Evolutionary conservation across 306 rosid species (phyloP).

Genomic region (Cucumis hystrix): DNA sequence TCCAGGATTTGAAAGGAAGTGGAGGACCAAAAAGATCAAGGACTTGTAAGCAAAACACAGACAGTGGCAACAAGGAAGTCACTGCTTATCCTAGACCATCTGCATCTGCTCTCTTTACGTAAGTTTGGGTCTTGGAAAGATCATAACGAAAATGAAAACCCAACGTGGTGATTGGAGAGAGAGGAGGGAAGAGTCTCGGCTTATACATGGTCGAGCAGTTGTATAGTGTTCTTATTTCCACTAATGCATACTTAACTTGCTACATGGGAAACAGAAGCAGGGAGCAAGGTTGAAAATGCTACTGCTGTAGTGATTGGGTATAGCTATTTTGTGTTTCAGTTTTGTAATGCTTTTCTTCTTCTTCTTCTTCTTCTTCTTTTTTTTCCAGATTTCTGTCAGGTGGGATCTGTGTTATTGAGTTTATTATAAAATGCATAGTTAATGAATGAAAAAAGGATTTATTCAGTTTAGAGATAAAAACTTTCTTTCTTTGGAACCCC

Average conservation of each 20-base stretch:
- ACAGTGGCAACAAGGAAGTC: neutral
- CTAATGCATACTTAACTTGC: neutral
- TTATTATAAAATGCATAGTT: neutral
- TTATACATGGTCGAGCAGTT: neutral
- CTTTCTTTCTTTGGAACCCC: too few relatives aligned
- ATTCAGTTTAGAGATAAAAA: too few relatives aligned
- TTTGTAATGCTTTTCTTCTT: neutral
- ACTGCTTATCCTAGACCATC: slow-evolving; percentile 15
- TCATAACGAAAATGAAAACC: neutral
- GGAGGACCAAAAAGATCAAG: neutral
- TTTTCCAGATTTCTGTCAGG: neutral
- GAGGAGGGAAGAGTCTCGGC: neutral
- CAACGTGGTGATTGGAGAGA: neutral
- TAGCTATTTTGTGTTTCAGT: neutral
- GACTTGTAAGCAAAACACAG: neutral
- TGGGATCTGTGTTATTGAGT: neutral
- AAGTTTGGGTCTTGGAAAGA: neutral
- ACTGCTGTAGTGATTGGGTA: neutral
- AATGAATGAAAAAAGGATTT: neutral
- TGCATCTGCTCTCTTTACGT: slow-evolving; percentile 8
- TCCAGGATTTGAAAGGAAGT: slow-evolving; percentile 16
- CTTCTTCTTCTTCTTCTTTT: neutral
- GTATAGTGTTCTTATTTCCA: slow-evolving; percentile 3
- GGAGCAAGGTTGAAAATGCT: neutral
- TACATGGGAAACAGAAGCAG: neutral